These are phyloP conservation scores for Closterium sp. DNA, from an alignment of 139 green algal genomes.

Conservation along the genomic window DNA sequence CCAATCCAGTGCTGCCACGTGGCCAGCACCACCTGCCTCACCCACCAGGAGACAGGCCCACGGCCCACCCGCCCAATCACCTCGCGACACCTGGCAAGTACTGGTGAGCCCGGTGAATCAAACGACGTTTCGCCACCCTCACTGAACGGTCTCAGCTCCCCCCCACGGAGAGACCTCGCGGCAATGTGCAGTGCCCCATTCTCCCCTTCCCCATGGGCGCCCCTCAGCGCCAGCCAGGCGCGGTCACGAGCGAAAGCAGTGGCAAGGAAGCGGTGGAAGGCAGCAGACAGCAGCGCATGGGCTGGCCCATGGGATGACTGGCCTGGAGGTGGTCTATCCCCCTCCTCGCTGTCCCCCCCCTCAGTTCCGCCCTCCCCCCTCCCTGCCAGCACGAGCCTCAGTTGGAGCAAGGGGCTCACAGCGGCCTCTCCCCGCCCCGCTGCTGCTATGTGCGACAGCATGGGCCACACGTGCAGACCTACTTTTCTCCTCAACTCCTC, in stretches of 20 bases:
- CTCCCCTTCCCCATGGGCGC: background rate
- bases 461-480: background rate
- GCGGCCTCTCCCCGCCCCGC: background rate
- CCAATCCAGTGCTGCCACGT: background rate
- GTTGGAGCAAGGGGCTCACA: background rate
- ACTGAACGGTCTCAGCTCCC: too few relatives aligned
- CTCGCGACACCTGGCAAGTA: background rate
- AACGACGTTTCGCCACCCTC: too few relatives aligned
- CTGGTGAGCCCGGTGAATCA: too few relatives aligned
- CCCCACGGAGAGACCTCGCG: too few relatives aligned
- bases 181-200: too few relatives aligned
- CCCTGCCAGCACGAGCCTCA: background rate
- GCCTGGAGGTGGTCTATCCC: too few relatives aligned
- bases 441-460: background rate
- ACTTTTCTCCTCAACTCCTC: background rate
- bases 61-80: background rate
- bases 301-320: too few relatives aligned
- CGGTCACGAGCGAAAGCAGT: background rate
- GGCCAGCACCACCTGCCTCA: background rate
- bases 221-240: background rate
- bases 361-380: background rate
- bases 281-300: background rate
- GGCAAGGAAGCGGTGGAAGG: background rate
- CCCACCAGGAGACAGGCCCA: background rate
- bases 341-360: background rate